Conservation (phyloP, 1,284 basidiomycete genomes). For the Tilletia horrida region DNA sequence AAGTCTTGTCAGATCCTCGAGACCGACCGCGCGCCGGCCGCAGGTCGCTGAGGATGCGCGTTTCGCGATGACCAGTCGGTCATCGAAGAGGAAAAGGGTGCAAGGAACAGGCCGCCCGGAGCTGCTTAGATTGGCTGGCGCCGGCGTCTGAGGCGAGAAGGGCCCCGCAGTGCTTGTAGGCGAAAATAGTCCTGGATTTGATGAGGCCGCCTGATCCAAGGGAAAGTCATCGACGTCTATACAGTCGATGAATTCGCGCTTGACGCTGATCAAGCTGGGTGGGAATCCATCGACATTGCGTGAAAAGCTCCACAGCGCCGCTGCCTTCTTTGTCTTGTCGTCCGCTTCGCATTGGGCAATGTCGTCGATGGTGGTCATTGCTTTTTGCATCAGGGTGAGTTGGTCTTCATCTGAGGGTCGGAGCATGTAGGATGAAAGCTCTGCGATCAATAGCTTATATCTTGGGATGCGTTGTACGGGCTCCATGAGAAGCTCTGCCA, state of each 20-base stretch:
- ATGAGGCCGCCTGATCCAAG: slow-evolving; percentile 58
- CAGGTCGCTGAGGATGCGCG: slow-evolving; percentile 70
- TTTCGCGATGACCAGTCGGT: slow-evolving; percentile 87
- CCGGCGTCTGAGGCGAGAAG: slow-evolving; percentile 12
- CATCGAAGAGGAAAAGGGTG: slow-evolving; percentile 89
- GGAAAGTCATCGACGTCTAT: slow-evolving; percentile 84
- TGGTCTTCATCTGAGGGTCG: slow-evolving; percentile 8
- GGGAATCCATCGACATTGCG: slow-evolving; percentile 88
- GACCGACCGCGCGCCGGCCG: slow-evolving; percentile 71
- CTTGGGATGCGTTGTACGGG: slow-evolving; percentile 98
- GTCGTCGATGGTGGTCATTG: slow-evolving; percentile 26
- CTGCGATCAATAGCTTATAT: slow-evolving; percentile 86
- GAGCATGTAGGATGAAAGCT: slow-evolving; percentile 40
- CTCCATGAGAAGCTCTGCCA: slow-evolving; percentile 93
- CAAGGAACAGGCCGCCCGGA: slow-evolving; percentile 64
- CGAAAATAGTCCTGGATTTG: slow-evolving; percentile 27
- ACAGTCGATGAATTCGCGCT: slow-evolving; percentile 82
- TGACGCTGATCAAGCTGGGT: slow-evolving; percentile 61
- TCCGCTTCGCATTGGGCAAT: slow-evolving; percentile 91
- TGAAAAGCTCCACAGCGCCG: slow-evolving; percentile 80
- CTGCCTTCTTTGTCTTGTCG: slow-evolving; percentile 81
- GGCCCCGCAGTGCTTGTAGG: neutral
- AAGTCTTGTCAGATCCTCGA: slow-evolving; percentile 78
- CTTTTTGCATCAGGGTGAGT: neutral
- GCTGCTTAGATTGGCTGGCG: slow-evolving; percentile 24